Percentiles rank a stretch among this genome's conserved stretches.
These are phyloP conservation scores for Populus hybrid DNA, from an alignment of 441 rosid genomes.

Conservation along the genomic window DNA sequence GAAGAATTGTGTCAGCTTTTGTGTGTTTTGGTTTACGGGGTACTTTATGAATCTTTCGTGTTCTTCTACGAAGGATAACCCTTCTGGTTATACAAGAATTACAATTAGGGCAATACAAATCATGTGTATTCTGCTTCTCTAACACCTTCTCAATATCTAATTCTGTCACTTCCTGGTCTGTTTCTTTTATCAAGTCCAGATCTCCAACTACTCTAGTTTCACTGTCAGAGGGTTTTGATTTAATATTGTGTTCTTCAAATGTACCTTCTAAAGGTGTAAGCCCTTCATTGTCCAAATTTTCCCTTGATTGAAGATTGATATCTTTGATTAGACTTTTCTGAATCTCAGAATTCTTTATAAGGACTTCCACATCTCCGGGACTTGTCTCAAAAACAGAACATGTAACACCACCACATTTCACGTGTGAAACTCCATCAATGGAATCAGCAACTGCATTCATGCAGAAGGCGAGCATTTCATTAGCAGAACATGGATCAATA, in stretches of 20 bases:
- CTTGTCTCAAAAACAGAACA: slow-evolving; percentile 13
- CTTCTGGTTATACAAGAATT: slow-evolving; percentile 72
- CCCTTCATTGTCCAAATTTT: slow-evolving; percentile 13
- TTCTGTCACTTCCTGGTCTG: slow-evolving; percentile 42
- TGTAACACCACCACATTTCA: slow-evolving; percentile 10
- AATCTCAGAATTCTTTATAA: slow-evolving; percentile 22
- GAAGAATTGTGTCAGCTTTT: slow-evolving; percentile 4
- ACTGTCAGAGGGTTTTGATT: slow-evolving; percentile 15
- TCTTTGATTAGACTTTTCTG: slow-evolving; percentile 22
- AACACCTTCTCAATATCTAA: slow-evolving; percentile 61
- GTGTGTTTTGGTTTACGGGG: slow-evolving; percentile 23
- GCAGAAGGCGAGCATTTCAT: slow-evolving; percentile 16
- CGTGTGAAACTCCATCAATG: slow-evolving; percentile 26
- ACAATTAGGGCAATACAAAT: slow-evolving; percentile 83
- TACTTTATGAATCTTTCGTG: slow-evolving; percentile 25
- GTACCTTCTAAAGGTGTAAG: slow-evolving; percentile 13
- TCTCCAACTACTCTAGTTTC: slow-evolving; percentile 20
- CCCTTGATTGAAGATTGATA: slow-evolving; percentile 12
- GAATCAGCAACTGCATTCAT: slow-evolving; percentile 45
- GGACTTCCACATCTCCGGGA: slow-evolving; percentile 10
- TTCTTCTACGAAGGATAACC: slow-evolving; percentile 61
- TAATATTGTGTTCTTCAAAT: slow-evolving; percentile 14
- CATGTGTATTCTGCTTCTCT: slow-evolving; percentile 76
- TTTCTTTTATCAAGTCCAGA: slow-evolving; percentile 39
- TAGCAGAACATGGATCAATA: not conserved